Evolutionary conservation across 805 yeast species (phyloP).

Genomic region (Candida sphagnicola): DNA sequence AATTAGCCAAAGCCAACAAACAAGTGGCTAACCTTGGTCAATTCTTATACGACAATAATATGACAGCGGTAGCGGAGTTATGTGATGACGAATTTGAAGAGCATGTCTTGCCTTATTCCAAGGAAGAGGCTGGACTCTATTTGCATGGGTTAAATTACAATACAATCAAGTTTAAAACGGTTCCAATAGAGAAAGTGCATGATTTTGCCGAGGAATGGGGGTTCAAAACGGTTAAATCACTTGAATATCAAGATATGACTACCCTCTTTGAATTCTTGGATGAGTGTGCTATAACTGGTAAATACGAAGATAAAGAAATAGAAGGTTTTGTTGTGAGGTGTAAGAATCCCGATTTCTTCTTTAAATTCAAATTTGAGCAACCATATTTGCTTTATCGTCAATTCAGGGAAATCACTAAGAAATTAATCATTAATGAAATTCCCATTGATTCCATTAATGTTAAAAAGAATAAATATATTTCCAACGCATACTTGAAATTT

Average conservation of each 20-base stretch:
- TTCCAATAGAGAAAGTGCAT: slow-evolving; percentile 55
- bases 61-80: slow-evolving; percentile 87
- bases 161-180: slow-evolving; percentile 57
- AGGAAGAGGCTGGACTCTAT: slow-evolving; percentile 73
- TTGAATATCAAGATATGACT: slow-evolving; percentile 33
- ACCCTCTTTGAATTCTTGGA: slow-evolving; percentile 51
- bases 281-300: slow-evolving; percentile 59
- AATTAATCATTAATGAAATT: slow-evolving; percentile 38
- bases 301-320: slow-evolving; percentile 64
- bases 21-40: slow-evolving; percentile 51
- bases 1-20: slow-evolving; percentile 43
- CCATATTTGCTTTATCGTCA: slow-evolving; percentile 90
- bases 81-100: slow-evolving; percentile 95
- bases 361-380: slow-evolving; percentile 92
- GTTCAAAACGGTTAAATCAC: slow-evolving; percentile 55
- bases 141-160: slow-evolving; percentile 85
- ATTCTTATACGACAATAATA: slow-evolving; percentile 43
- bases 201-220: slow-evolving; percentile 66
- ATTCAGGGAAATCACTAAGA: slow-evolving; percentile 82
- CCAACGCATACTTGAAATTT: slow-evolving; percentile 67
- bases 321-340: slow-evolving; percentile 95
- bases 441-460: slow-evolving; percentile 27
- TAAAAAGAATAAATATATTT: slow-evolving; percentile 54
- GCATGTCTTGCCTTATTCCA: slow-evolving; percentile 75
- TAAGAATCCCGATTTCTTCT: slow-evolving; percentile 57